A percentile compares a stretch with the other conserved stretches of the same genome.
These are phyloP conservation scores for Coemansia interrupta DNA, from an alignment of 192 early-diverging fungal genomes.

Conservation along the genomic window DNA sequence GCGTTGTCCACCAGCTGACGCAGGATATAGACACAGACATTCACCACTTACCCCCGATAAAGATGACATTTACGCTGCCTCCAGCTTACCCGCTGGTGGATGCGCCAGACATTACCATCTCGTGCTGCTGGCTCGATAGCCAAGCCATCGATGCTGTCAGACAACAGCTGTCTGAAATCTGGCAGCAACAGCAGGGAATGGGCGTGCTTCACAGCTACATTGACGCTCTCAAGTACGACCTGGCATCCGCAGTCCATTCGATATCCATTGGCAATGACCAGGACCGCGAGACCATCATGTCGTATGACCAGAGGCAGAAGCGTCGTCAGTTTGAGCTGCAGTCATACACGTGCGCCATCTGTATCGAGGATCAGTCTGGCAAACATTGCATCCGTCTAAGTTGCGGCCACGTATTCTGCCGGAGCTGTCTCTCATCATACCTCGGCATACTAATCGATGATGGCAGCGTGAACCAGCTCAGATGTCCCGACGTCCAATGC, in stretches of 20 bases:
- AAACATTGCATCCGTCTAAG: conserved; percentile 18
- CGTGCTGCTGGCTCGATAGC: conserved; percentile 16
- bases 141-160: neutral
- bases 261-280: neutral
- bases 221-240: conserved; percentile 8
- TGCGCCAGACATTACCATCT: conserved; percentile 6
- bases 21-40: neutral
- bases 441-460: conserved; percentile 18
- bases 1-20: neutral
- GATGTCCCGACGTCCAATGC: conserved; percentile 15
- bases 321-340: conserved; percentile 11
- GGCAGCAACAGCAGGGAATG: conserved; percentile 13
- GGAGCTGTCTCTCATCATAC: conserved; percentile 13
- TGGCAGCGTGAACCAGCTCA: conserved; percentile 13
- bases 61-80: conserved; percentile 11
- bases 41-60: conserved; percentile 4
- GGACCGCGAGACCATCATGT: neutral
- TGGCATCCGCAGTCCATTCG: neutral
- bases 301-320: neutral
- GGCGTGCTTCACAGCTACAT: conserved; percentile 20
- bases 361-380: conserved; percentile 29
- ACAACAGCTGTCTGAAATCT: neutral
- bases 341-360: conserved; percentile 20
- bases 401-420: conserved; percentile 24
- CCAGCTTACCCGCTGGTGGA: conserved; percentile 5